A percentile compares a stretch with the other conserved stretches of the same genome.
These are phyloP conservation scores for Ocimum tenuiflorum DNA, from an alignment of 257 asterid genomes.

Conservation along the genomic window DNA sequence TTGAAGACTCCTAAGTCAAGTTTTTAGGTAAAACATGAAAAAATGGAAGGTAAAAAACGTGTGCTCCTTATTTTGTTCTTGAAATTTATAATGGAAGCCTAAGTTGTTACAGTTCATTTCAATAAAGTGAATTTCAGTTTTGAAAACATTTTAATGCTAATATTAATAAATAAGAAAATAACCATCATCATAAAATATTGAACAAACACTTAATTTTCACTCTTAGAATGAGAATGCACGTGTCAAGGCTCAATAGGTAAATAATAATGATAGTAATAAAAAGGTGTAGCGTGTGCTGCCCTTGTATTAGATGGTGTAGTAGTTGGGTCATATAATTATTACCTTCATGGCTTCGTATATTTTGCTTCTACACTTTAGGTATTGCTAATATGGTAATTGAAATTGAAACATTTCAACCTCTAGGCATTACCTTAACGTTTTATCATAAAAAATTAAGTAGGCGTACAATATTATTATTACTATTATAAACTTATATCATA, in stretches of 20 bases:
- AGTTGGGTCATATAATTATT: conserved; percentile 6
- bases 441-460: too few species aligned
- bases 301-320: conserved; percentile 8
- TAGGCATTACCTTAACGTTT: too few species aligned
- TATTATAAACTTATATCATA: too few species aligned
- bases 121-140: not conserved
- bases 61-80: not conserved
- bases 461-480: too few species aligned
- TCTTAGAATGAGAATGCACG: not conserved
- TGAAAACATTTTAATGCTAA: not conserved
- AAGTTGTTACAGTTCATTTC: not conserved
- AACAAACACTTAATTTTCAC: too few species aligned
- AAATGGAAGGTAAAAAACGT: not conserved
- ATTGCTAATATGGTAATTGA: not conserved
- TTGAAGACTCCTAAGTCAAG: not conserved
- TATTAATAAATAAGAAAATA: not conserved
- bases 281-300: conserved; percentile 2
- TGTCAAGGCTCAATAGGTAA: not conserved
- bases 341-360: not conserved
- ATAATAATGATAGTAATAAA: not conserved
- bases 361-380: not conserved
- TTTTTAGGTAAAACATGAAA: not conserved
- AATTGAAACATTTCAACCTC: not conserved
- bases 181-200: too few species aligned
- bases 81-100: not conserved